Evolutionary conservation across 2,329 filamentous ascomycete species (phyloP).

Genomic region (Ascocoryne sarcoides): DNA sequence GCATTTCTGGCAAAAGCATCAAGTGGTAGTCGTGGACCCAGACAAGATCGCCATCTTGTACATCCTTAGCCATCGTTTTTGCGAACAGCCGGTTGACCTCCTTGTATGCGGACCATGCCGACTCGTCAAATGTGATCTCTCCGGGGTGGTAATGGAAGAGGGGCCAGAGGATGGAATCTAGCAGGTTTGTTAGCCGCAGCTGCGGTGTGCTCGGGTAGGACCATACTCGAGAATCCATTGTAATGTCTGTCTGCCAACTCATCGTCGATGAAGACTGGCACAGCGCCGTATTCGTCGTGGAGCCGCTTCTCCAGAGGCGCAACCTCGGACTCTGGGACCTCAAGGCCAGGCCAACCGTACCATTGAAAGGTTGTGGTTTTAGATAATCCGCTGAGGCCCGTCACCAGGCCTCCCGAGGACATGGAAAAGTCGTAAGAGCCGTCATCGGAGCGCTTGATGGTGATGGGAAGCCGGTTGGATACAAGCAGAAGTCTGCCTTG

Average conservation of each 20-base stretch:
- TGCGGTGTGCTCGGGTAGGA: background rate
- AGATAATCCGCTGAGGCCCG: conserved; percentile 80
- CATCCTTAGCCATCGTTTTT: conserved; percentile 74
- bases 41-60: conserved; percentile 86
- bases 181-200: too few relatives aligned
- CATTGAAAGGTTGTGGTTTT: conserved; percentile 94
- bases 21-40: conserved; percentile 99
- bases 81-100: conserved; percentile 92
- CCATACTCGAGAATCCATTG: conserved; percentile 91
- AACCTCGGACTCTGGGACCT: conserved; percentile 79
- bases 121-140: conserved; percentile 96
- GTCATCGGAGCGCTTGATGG: conserved; percentile 88
- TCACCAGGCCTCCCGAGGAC: conserved; percentile 94
- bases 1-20: conserved; percentile 92
- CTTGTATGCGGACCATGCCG: conserved; percentile 84
- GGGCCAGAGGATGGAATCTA: conserved; percentile 96
- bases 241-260: conserved; percentile 93
- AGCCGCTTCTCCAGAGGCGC: conserved; percentile 65
- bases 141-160: conserved; percentile 98
- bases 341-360: conserved; percentile 96
- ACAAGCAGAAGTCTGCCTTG: conserved; percentile 61
- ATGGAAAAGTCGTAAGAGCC: conserved; percentile 90
- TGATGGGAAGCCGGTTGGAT: conserved; percentile 92
- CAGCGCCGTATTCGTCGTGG: conserved; percentile 78
- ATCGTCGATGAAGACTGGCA: conserved; percentile 88